Percentiles rank a stretch among this genome's conserved stretches.
phyloP scores from a whole-genome alignment of 139 green algal genomes.

The Micractinium sp. region DNA sequence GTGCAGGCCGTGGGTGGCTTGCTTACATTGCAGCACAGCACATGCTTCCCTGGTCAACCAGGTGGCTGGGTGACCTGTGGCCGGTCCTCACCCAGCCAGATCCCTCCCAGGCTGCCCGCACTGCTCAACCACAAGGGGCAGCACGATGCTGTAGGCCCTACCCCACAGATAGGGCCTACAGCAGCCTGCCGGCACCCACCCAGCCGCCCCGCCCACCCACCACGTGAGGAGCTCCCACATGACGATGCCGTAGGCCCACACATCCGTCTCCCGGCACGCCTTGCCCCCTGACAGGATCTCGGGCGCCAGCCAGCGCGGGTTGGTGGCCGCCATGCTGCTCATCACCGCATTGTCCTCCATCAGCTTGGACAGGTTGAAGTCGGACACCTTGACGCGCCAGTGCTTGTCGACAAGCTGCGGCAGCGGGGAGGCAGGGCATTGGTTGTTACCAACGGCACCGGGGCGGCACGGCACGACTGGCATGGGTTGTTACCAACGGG shows the following conservation, averaged over 20 bases:
- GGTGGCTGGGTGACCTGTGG: no score
- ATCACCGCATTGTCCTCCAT: constrained; percentile 61
- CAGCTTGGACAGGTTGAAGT: constrained; percentile 72
- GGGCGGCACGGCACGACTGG: no score
- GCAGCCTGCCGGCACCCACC: no score
- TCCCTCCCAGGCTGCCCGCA: no score
- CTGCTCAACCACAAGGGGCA: no score
- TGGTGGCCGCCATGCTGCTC: constrained; percentile 63
- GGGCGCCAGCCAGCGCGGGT: constrained; percentile 57
- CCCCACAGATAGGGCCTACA: no score
- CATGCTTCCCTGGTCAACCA: neutral
- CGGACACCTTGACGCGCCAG: constrained; percentile 67
- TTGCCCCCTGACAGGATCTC: constrained; percentile 62
- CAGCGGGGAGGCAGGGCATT: no score
- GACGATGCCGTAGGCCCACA: constrained; percentile 70
- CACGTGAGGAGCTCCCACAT: constrained; percentile 35
- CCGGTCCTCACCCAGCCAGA: neutral
- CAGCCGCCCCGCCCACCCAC: neutral
- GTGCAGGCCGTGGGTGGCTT: neutral
- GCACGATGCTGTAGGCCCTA: no score
- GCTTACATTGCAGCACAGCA: neutral
- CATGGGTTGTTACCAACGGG: no score
- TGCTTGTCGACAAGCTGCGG: constrained; percentile 59
- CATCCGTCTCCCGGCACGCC: constrained; percentile 49
- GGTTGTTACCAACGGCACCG: no score